These are phyloP conservation scores for Zea luxurians DNA, from an alignment of 176 grass and related monocot species.

Conservation along the genomic window DNA sequence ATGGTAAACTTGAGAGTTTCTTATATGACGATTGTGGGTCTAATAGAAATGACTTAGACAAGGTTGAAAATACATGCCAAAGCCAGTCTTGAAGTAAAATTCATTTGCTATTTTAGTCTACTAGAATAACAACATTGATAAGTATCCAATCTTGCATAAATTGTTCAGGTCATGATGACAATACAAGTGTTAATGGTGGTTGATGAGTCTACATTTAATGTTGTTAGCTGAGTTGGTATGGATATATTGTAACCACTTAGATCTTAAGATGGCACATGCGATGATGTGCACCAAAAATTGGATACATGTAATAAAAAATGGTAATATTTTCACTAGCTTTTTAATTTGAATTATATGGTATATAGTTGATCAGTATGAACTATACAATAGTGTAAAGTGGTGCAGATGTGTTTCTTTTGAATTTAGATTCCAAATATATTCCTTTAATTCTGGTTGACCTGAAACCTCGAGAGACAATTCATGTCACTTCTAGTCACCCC, in stretches of 20 bases:
- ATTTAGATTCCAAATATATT: background rate
- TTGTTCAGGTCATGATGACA: background rate
- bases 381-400: background rate
- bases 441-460: background rate
- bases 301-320: background rate
- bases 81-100: too few relatives aligned
- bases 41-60: too few relatives aligned
- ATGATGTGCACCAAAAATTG: background rate
- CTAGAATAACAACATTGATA: too few relatives aligned
- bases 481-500: background rate
- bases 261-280: background rate
- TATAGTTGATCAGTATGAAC: background rate
- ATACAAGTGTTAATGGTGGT: background rate
- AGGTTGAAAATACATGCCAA: too few relatives aligned
- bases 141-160: too few relatives aligned
- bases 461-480: background rate
- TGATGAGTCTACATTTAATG: background rate
- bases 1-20: too few relatives aligned
- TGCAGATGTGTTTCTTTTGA: background rate
- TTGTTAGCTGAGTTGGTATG: background rate
- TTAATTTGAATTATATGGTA: background rate
- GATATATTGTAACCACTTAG: background rate
- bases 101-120: too few relatives aligned
- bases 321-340: background rate
- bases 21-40: too few relatives aligned